These are phyloP conservation scores for Phalaenopsis equestris DNA, from an alignment of 106 monocot species.

Conservation along the genomic window DNA sequence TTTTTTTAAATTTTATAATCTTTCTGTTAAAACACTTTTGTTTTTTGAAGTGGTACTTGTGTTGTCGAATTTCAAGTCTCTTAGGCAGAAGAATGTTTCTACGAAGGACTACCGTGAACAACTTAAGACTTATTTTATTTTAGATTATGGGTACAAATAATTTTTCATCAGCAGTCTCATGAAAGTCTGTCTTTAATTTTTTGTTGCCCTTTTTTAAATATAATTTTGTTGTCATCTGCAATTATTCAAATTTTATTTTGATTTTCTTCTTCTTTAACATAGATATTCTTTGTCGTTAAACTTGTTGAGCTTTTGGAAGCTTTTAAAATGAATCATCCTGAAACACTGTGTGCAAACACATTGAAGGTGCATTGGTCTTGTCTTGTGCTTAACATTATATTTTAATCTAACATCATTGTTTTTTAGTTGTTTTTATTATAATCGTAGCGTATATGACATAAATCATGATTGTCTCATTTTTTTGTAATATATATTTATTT, in stretches of 20 bases:
- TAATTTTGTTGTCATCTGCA: neutral
- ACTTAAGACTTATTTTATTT: conserved; percentile 57
- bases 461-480: neutral
- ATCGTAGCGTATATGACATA: neutral
- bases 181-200: conserved; percentile 36
- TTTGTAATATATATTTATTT: neutral
- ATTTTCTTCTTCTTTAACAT: neutral
- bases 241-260: neutral
- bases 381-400: neutral
- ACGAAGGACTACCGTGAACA: conserved; percentile 70
- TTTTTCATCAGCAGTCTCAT: conserved; percentile 67
- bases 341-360: conserved; percentile 74
- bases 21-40: neutral
- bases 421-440: neutral
- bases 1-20: neutral
- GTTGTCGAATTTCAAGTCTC: conserved; percentile 61
- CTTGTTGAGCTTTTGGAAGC: conserved; percentile 82
- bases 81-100: conserved; percentile 61
- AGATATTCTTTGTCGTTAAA: conserved; percentile 82
- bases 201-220: neutral
- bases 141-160: conserved; percentile 90
- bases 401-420: neutral
- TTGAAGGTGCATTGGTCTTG: conserved; percentile 49
- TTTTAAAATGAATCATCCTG: conserved; percentile 72
- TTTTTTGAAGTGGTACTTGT: conserved; percentile 55